Evolutionary conservation across 192 early-diverging fungal genomes (phyloP), one percentile per base, ranked within the genome.

Genomic region (Coemansia sp.): DNA sequence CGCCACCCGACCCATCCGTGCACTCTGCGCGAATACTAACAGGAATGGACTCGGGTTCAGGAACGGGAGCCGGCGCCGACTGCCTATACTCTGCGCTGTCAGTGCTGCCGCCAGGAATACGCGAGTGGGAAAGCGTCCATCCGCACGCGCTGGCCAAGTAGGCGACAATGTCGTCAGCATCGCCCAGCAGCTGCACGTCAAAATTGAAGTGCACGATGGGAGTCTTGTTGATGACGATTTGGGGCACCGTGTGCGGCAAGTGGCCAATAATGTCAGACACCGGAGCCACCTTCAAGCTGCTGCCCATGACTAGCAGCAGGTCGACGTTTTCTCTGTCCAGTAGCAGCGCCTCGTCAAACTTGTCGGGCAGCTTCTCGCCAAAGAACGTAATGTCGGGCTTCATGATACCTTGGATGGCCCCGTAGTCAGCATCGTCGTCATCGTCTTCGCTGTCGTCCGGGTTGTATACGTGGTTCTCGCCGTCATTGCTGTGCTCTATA

Each of bases 341-440:
- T 0, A 86, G 82, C 39, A 96, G 85, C 5, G 72, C 68, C 14
- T 86, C 75, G 65, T 97, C 89, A 66, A 98, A 97, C 35, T 85
- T 86, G 18, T 85, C 82, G 0, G 94, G 92, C 14, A 97, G 83
- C 72, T 91, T 89, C 65, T 99, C 97, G 25, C 95, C 95, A 83
- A 99, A 99, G 71, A 99, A 99, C 16, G 93, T 89, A 62, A 99
- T 99, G 62, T 95, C 94, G 0, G 97, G 97, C 67, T 99, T 98
- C 87, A 98, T 93, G 18, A 93, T 86, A 1, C 86, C 84, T 21
- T 59, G 63, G 2, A 69, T 52, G 9, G 50, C 39, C 14, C 84
- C 77, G 37, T 85, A 78, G 21, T 89, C 87, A 35, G 72, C 85
- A 20, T 88, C 83, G n/a, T 84, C 81, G 13, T 87, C 81, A 4